Percentiles rank a stretch among this genome's conserved stretches.
phyloP scores from a whole-genome alignment of 352 stramenopile species.

The Phytopythium sindhum region DNA sequence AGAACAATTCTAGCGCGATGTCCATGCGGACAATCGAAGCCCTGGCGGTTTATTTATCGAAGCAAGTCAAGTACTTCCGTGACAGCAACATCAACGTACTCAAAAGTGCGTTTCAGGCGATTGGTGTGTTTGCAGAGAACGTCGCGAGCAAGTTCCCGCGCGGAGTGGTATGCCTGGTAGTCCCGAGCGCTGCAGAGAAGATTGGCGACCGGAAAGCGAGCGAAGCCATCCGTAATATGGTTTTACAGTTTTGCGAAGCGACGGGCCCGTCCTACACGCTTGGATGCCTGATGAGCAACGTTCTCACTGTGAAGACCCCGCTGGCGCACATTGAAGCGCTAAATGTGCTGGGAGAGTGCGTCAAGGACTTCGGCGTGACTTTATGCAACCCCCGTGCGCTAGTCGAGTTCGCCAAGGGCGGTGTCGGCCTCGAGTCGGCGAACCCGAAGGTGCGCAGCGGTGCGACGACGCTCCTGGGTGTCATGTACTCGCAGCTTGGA shows the following conservation, averaged over 20 bases:
- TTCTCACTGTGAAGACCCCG: conserved; percentile 77
- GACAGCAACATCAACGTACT: conserved; percentile 89
- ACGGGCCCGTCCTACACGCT: conserved; percentile 73
- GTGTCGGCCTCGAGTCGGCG: conserved; percentile 66
- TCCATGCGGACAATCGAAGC: conserved; percentile 66
- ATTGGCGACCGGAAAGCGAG: conserved; percentile 79
- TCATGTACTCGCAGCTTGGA: conserved; percentile 84
- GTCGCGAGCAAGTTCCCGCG: conserved; percentile 61
- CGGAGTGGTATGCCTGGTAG: conserved; percentile 65
- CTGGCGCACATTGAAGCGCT: conserved; percentile 72
- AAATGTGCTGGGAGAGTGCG: conserved; percentile 56
- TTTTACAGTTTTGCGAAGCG: conserved; percentile 72
- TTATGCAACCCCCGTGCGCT: conserved; percentile 67
- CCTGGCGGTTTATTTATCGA: conserved; percentile 65
- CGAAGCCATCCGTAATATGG: conserved; percentile 66
- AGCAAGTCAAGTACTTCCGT: conserved; percentile 85
- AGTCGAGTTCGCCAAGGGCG: conserved; percentile 76
- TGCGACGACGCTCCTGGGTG: conserved; percentile 62
- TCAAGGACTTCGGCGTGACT: conserved; percentile 73
- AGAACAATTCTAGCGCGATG: conserved; percentile 47
- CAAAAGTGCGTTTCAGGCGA: conserved; percentile 79
- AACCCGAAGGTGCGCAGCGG: conserved; percentile 75
- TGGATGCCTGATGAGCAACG: conserved; percentile 70
- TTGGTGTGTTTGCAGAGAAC: conserved; percentile 67
- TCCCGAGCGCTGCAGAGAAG: conserved; percentile 74